Evolutionary conservation across 768 basidiomycete species (phyloP), one percentile per base, ranked within the genome.

Genomic region (Sarcodon sp.): DNA sequence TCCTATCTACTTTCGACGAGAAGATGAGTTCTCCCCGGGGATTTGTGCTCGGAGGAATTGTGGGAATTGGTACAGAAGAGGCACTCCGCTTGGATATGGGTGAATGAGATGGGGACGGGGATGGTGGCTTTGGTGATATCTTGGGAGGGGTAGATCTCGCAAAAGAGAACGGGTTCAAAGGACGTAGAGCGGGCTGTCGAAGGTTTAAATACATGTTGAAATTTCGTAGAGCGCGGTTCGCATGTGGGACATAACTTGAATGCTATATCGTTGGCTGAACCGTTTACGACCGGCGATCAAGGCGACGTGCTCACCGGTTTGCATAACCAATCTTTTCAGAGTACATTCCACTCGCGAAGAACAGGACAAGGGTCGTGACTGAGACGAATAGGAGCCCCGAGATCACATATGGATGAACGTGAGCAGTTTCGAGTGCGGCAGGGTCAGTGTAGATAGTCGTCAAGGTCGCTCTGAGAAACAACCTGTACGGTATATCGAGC

Each of bases 191-290:
- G 1, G 81, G 83, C 54, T 80, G 78, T 37, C 92, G 84, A 57
- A 94, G 87, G 67, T 99, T 99, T 55, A 99, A 75, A 58, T 89
- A 88, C 82, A 99, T 93, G 64, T 99, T 99, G 63, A 97, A 84
- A 15, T 83, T 86, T 13, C 94, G 79, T 11, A 99, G 71, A 0
- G 92, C 81, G 43, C 83, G 78, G 64, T 98, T 99, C 7, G 93
- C 90, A 55, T 97, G 93, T 1, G 91, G 91, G 27, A 98, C 88
- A 59, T 97, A 99, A 68, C 94, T 97, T 61, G 27, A 37, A 50
- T 47, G 51, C 49, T 13, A 48, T 47, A 41, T 27, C 4, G 21
- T 27, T 27, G 21, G 21, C 21, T 27, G 44, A 51, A 35, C 47
- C 33, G 9, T 33, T 11, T 21, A 45, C 50, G 7, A 51, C 43